phyloP scores from a whole-genome alignment of 1,284 basidiomycete species.

The Porodaedalea pini region DNA sequence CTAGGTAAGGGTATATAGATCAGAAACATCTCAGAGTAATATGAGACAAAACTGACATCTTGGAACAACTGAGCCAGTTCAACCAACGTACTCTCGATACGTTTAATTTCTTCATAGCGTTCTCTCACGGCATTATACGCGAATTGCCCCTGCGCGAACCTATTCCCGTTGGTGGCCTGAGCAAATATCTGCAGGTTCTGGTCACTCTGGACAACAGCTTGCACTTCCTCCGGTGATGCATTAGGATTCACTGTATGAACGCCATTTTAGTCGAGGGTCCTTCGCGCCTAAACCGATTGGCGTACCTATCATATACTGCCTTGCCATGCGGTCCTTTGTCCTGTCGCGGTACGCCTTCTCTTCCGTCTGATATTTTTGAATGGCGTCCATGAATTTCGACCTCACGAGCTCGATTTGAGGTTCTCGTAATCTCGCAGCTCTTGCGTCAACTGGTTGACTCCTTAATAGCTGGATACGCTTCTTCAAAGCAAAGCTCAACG shows the following conservation, averaged over 20 bases:
- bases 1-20: conserved; percentile 35
- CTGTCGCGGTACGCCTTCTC: conserved; percentile 92
- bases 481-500: conserved; percentile 74
- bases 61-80: conserved; percentile 96
- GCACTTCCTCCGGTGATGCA: conserved; percentile 88
- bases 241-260: conserved; percentile 78
- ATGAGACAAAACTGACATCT: conserved; percentile 54
- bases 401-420: conserved; percentile 69
- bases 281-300: conserved; percentile 12
- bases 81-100: conserved; percentile 88
- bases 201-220: conserved; percentile 83
- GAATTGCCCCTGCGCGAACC: conserved; percentile 85
- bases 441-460: conserved; percentile 63
- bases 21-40: too few relatives aligned
- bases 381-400: conserved; percentile 79
- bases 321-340: conserved; percentile 92
- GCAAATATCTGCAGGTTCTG: conserved; percentile 82
- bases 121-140: conserved; percentile 96
- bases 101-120: conserved; percentile 92
- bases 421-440: conserved; percentile 31
- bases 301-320: conserved; percentile 92
- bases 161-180: conserved; percentile 88
- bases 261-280: neutral
- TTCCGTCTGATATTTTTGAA: conserved; percentile 84
- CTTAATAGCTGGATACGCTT: conserved; percentile 77